Evolutionary conservation across 192 early-diverging fungal genomes (phyloP).

Genomic region (Nowakowskiella sp.): DNA sequence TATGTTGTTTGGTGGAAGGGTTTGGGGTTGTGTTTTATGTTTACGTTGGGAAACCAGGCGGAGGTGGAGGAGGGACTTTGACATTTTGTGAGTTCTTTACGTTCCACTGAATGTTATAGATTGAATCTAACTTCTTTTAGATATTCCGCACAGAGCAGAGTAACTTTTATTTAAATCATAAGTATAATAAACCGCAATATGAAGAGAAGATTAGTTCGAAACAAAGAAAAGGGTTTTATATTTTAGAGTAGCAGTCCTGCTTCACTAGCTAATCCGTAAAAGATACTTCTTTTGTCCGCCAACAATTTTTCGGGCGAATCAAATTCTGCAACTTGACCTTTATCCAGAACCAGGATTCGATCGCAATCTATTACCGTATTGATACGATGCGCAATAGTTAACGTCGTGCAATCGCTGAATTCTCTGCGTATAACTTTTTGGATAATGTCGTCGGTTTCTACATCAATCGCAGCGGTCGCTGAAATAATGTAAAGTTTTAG

Average conservation of each 20-base stretch:
- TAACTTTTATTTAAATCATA: no score
- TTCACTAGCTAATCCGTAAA: conserved; percentile 55
- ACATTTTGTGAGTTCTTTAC: conserved; percentile 14
- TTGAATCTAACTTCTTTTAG: no score
- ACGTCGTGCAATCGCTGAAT: conserved; percentile 65
- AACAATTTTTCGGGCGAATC: conserved; percentile 46
- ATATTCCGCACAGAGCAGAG: no score
- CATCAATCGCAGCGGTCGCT: conserved; percentile 27
- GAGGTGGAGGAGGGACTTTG: conserved; percentile 18
- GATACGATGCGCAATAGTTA: conserved; percentile 77
- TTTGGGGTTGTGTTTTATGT: conserved; percentile 17
- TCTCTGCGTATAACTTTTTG: conserved; percentile 66
- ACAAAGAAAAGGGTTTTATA: no score
- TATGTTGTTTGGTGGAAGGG: conserved; percentile 51
- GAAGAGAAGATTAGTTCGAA: no score
- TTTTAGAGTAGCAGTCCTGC: conserved; percentile 33
- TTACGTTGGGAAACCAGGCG: conserved; percentile 16
- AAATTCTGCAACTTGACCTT: conserved; percentile 48
- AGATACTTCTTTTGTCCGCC: conserved; percentile 42
- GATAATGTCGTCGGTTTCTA: conserved; percentile 55
- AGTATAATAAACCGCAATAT: no score
- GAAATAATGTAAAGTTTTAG: neutral
- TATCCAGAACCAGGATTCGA: conserved; percentile 51
- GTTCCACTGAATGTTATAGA: conserved; percentile 2
- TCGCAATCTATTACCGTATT: conserved; percentile 67